These are phyloP conservation scores for Grosmannia serpens DNA, from an alignment of 2,329 filamentous ascomycete species.

Conservation along the genomic window DNA sequence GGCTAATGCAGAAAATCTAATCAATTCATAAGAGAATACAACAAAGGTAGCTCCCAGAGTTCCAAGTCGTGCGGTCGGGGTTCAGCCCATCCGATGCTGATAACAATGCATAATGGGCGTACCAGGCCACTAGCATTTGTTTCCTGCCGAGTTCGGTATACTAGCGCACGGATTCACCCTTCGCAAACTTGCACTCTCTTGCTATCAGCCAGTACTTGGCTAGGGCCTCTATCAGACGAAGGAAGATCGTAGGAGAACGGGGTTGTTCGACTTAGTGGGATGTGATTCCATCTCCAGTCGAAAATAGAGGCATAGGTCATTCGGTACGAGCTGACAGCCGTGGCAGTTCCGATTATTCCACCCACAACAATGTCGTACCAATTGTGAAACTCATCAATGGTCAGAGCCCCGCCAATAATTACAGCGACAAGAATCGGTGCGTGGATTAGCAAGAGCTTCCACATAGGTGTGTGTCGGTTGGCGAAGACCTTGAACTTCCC, in stretches of 20 bases:
- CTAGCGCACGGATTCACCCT: neutral
- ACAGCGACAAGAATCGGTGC: slow-evolving; percentile 55
- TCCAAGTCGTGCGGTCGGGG: no score
- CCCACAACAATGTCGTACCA: slow-evolving; percentile 62
- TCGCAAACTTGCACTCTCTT: neutral
- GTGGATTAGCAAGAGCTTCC: slow-evolving; percentile 57
- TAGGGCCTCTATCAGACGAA: neutral
- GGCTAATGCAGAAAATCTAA: no score
- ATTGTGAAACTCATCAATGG: slow-evolving; percentile 64
- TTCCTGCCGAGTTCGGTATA: neutral
- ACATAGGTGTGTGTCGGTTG: slow-evolving; percentile 62
- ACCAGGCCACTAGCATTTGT: neutral
- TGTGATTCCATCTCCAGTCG: slow-evolving; percentile 58
- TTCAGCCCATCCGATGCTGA: no score
- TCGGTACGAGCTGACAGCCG: slow-evolving; percentile 52
- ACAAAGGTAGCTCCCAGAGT: no score
- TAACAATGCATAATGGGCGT: neutral
- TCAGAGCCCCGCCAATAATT: slow-evolving; percentile 57
- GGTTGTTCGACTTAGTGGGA: slow-evolving; percentile 39
- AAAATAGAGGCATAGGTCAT: slow-evolving; percentile 57
- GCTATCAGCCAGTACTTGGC: neutral
- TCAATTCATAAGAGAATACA: no score
- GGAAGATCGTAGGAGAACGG: slow-evolving; percentile 17
- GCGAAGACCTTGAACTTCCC: slow-evolving; percentile 66
- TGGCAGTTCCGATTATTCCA: slow-evolving; percentile 47